These are phyloP conservation scores for Micractinium sp. DNA, from an alignment of 139 green algal genomes.

Conservation along the genomic window DNA sequence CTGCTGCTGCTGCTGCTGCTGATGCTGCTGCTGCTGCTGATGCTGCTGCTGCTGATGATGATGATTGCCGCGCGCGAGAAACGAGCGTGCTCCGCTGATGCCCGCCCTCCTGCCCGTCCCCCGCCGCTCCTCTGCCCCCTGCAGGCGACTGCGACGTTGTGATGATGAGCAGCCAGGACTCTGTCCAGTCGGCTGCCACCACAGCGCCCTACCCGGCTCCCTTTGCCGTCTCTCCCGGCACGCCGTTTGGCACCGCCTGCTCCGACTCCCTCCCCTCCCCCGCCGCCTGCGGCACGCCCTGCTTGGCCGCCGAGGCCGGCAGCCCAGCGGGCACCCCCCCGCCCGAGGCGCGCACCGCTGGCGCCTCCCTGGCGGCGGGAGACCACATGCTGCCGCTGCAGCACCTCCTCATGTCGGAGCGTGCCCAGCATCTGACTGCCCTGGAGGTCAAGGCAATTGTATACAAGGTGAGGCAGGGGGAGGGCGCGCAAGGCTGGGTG, in stretches of 20 bases:
- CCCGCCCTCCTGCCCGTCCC: not conserved
- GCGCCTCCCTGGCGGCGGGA: not conserved
- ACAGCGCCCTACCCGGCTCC: not conserved
- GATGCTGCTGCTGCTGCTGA: no score
- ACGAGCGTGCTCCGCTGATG: no score
- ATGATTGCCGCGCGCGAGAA: no score
- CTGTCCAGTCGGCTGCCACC: not conserved
- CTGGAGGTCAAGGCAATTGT: constrained; percentile 49
- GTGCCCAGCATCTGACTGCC: constrained; percentile 14
- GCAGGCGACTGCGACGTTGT: constrained; percentile 26
- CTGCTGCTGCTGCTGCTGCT: no score
- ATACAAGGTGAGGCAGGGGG: constrained; percentile 8
- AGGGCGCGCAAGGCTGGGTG: no score
- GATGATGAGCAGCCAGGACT: constrained; percentile 16
- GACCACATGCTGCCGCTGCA: constrained; percentile 36
- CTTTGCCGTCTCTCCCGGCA: not conserved
- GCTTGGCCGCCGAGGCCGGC: not conserved
- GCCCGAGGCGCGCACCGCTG: not conserved
- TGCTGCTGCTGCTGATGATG: no score
- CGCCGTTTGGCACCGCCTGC: not conserved
- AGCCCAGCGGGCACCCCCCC: not conserved
- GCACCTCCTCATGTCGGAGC: constrained; percentile 43
- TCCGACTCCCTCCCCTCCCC: not conserved
- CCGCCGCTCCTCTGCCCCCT: not conserved
- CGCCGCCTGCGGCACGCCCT: not conserved